phyloP scores from a whole-genome alignment of 2,329 filamentous ascomycete genomes.

The Neofusicoccum parvum region DNA sequence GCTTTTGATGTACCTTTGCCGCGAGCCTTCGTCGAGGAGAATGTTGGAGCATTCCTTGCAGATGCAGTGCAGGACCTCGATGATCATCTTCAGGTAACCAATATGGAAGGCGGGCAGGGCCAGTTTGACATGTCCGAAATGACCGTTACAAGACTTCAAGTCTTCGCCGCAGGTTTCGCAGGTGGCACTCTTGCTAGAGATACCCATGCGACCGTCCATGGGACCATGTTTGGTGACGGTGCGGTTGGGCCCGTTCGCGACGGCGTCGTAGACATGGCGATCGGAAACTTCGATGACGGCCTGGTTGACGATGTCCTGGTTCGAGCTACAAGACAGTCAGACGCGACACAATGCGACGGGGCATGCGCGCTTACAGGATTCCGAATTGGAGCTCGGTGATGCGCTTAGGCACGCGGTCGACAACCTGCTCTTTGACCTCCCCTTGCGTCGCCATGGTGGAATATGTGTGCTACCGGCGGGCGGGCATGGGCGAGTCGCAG shows the following conservation, averaged over 20 bases:
- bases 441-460: conserved; percentile 20
- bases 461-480: conserved; percentile 13
- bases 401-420: conserved; percentile 84
- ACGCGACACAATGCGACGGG: conserved; percentile 6
- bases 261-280: conserved; percentile 87
- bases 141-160: conserved; percentile 84
- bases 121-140: conserved; percentile 91
- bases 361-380: conserved; percentile 64
- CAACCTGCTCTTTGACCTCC: conserved; percentile 78
- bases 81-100: conserved; percentile 91
- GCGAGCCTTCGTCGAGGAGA: conserved; percentile 77
- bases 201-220: conserved; percentile 84
- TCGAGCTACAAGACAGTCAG: conserved; percentile 61
- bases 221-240: conserved; percentile 79
- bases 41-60: conserved; percentile 91
- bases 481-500: conserved; percentile 5
- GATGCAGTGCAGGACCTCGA: conserved; percentile 88
- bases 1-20: conserved; percentile 75
- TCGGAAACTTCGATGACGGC: conserved; percentile 94
- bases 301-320: conserved; percentile 93
- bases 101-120: conserved; percentile 94
- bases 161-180: conserved; percentile 84
- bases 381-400: conserved; percentile 95
- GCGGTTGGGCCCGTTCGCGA: conserved; percentile 59
- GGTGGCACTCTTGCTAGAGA: conserved; percentile 76